Evolutionary conservation across 495 filamentous ascomycete genomes (phyloP).

Genomic region (Penicillium desertorum): DNA sequence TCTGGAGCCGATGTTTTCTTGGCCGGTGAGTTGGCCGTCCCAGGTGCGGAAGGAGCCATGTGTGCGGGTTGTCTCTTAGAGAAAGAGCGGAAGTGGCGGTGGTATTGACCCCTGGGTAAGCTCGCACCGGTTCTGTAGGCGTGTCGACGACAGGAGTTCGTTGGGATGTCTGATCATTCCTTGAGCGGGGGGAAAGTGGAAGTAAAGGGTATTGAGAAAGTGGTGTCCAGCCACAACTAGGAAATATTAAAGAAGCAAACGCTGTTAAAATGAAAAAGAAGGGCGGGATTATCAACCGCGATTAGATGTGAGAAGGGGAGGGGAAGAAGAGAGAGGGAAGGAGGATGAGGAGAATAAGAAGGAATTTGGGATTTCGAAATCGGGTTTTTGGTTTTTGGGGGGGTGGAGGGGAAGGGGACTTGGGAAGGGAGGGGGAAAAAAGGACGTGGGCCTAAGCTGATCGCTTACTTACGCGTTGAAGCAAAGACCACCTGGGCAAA

Average conservation of each 20-base stretch:
- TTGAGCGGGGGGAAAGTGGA: conserved; percentile 40
- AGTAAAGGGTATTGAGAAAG: conserved; percentile 37
- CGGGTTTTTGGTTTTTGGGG: conserved; percentile 19
- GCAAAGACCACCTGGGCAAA: conserved; percentile 4
- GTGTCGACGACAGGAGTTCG: conserved; percentile 48
- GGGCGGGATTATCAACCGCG: conserved; percentile 36
- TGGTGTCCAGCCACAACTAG: conserved; percentile 52
- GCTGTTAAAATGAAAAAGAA: conserved; percentile 31
- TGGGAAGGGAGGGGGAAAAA: conserved; percentile 39
- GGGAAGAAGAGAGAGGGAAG: conserved; percentile 40
- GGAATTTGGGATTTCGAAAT: conserved; percentile 26
- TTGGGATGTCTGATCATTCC: conserved; percentile 53
- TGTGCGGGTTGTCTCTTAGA: conserved; percentile 43
- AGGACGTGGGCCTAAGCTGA: conserved; percentile 29
- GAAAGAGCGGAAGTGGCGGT: conserved; percentile 36
- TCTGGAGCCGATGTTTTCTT: conserved; percentile 71
- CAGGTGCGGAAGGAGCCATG: conserved; percentile 58
- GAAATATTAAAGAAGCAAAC: conserved; percentile 40
- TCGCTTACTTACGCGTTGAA: conserved; percentile 30
- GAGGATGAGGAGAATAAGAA: conserved; percentile 35
- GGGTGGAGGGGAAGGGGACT: conserved; percentile 27
- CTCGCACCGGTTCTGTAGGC: conserved; percentile 53
- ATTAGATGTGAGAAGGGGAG: conserved; percentile 34
- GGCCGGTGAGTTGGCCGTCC: conserved; percentile 57
- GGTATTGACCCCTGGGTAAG: conserved; percentile 53